These are phyloP conservation scores for Arthromyces matolae DNA, from an alignment of 768 basidiomycete genomes.

Conservation along the genomic window DNA sequence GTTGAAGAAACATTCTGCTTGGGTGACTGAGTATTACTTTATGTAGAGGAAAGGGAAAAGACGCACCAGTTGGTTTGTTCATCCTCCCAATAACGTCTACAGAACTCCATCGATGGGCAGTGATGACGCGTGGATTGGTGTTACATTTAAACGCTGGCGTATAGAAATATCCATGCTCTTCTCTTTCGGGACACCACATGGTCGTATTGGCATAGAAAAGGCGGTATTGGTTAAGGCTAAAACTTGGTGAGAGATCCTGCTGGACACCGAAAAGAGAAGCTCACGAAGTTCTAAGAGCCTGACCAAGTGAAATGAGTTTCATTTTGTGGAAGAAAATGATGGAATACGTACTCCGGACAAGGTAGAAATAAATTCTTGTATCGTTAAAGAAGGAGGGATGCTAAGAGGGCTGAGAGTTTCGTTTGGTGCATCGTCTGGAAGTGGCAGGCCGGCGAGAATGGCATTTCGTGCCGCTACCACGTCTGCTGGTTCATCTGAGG, in stretches of 20 bases:
- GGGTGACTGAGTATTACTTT: not conserved
- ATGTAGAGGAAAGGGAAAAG: not conserved
- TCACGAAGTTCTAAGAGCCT: constrained; percentile 60
- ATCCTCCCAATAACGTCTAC: constrained; percentile 62
- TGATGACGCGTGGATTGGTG: constrained; percentile 72
- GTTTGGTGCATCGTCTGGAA: constrained; percentile 61
- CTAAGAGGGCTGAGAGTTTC: constrained; percentile 66
- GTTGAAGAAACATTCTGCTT: constrained; percentile 74
- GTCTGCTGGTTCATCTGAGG: constrained; percentile 36
- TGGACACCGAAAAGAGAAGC: constrained; percentile 22
- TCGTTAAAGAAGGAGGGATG: constrained; percentile 57
- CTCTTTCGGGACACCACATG: constrained; percentile 75
- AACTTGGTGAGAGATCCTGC: not conserved
- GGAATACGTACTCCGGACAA: constrained; percentile 44
- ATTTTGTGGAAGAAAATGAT: not conserved
- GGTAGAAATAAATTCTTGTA: constrained; percentile 67
- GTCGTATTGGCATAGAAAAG: constrained; percentile 66
- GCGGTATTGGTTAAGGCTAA: constrained; percentile 63
- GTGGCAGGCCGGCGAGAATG: constrained; percentile 54
- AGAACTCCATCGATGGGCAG: constrained; percentile 69
- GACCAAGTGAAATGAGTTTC: not conserved
- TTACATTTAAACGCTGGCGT: constrained; percentile 72
- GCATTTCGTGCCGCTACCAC: constrained; percentile 52
- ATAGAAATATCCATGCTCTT: constrained; percentile 80
- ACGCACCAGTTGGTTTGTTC: constrained; percentile 59